Evolutionary conservation across 257 asterid genomes (phyloP).

Genomic region (Nicotiana tabacum): DNA sequence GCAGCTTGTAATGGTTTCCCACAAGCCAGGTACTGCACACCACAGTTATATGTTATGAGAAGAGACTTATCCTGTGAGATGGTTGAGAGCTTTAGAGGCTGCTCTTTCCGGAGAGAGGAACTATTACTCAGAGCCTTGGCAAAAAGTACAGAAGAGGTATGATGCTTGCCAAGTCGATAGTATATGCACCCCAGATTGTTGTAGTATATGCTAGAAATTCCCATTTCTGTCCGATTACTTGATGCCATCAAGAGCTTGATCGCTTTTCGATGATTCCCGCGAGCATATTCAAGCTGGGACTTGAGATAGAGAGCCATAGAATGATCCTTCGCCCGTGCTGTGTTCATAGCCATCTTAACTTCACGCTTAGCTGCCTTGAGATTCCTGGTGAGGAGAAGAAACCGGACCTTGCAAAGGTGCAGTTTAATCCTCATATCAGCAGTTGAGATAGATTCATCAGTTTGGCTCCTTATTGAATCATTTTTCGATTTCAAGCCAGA

Average conservation of each 20-base stretch:
- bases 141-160: constrained; percentile 61
- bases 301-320: constrained; percentile 74
- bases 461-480: constrained; percentile 50
- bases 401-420: constrained; percentile 75
- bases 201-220: constrained; percentile 65
- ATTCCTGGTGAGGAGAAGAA: constrained; percentile 68
- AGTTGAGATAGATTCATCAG: constrained; percentile 49
- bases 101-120: constrained; percentile 49
- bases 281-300: constrained; percentile 90
- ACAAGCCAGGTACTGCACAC: constrained; percentile 64
- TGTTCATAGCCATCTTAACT: constrained; percentile 85
- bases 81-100: constrained; percentile 51
- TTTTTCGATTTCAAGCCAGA: constrained; percentile 48
- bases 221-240: constrained; percentile 44
- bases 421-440: constrained; percentile 63
- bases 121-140: constrained; percentile 62
- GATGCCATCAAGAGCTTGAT: constrained; percentile 82
- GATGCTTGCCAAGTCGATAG: constrained; percentile 67
- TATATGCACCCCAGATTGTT: constrained; percentile 90
- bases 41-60: constrained; percentile 68
- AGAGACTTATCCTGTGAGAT: constrained; percentile 65
- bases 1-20: constrained; percentile 81
- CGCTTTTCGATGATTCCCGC: constrained; percentile 72
- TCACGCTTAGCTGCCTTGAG: constrained; percentile 91
- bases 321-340: constrained; percentile 75